Evolutionary conservation across 2,329 filamentous ascomycete species (phyloP).

Genomic region (Calonectria ilicicola): DNA sequence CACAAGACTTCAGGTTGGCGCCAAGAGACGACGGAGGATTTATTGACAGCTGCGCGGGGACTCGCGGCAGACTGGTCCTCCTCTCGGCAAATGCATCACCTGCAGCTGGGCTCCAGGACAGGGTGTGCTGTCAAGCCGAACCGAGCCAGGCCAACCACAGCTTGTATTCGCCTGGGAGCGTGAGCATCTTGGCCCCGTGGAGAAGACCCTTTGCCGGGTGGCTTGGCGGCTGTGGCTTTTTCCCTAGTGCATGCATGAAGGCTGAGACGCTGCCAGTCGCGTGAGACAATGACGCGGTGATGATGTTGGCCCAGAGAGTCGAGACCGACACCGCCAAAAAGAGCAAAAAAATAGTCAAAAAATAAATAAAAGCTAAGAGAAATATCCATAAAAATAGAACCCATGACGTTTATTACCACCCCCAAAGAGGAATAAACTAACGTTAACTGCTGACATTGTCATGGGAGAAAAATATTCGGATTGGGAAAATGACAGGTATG

Average conservation of each 20-base stretch:
- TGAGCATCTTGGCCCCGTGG: background rate
- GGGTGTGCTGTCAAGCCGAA: background rate
- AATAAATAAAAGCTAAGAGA: too few relatives aligned
- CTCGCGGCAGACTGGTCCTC: background rate
- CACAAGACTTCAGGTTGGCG: background rate
- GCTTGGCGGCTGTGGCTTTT: background rate
- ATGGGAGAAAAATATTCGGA: too few relatives aligned
- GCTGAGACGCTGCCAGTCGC: background rate
- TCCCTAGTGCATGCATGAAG: background rate
- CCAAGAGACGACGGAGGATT: background rate
- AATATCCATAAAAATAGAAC: too few relatives aligned
- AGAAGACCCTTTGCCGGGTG: background rate
- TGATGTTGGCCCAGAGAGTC: background rate
- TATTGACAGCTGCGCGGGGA: background rate
- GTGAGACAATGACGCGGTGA: background rate
- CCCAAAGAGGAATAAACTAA: too few relatives aligned
- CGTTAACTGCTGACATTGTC: too few relatives aligned
- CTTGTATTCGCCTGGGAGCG: background rate
- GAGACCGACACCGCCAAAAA: background rate
- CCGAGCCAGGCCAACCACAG: background rate
- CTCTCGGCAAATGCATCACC: background rate
- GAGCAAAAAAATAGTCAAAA: too few relatives aligned
- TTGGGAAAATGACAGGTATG: too few relatives aligned
- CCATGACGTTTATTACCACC: too few relatives aligned
- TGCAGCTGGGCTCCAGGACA: background rate